Evolutionary conservation across 2,329 filamentous ascomycete genomes (phyloP).

Genomic region (Chrysosporium keratinophilum): DNA sequence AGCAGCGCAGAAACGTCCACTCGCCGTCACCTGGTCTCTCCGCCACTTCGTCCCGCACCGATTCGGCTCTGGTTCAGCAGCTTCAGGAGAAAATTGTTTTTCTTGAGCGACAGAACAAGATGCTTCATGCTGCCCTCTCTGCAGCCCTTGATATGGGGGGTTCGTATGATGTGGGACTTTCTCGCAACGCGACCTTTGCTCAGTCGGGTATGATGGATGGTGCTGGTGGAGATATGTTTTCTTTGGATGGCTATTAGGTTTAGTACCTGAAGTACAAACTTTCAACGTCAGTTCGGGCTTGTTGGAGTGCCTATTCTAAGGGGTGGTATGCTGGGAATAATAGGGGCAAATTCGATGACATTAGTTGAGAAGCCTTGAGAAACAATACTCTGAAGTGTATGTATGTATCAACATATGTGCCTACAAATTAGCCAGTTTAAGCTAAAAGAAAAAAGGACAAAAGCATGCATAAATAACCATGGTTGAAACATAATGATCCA

Average conservation of each 20-base stretch:
- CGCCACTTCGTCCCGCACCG: background rate
- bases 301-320: no score
- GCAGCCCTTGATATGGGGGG: conserved; percentile 32
- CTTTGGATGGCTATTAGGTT: background rate
- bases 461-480: no score
- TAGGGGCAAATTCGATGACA: no score
- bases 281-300: background rate
- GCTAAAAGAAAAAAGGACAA: no score
- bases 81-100: conserved; percentile 32
- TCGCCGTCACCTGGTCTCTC: conserved; percentile 1
- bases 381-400: no score
- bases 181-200: background rate
- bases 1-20: background rate
- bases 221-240: background rate
- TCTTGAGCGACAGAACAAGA: conserved; percentile 35
- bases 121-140: conserved; percentile 34
- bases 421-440: no score
- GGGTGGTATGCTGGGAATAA: no score
- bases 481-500: no score
- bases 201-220: background rate
- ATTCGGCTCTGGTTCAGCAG: conserved; percentile 15
- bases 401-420: no score
- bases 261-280: background rate
- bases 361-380: no score
- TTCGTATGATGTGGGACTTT: conserved; percentile 13